Percentiles rank a stretch among this genome's conserved stretches.
phyloP scores from a whole-genome alignment of 2,329 filamentous ascomycete species.

The Ceratocystis alfenasii region DNA sequence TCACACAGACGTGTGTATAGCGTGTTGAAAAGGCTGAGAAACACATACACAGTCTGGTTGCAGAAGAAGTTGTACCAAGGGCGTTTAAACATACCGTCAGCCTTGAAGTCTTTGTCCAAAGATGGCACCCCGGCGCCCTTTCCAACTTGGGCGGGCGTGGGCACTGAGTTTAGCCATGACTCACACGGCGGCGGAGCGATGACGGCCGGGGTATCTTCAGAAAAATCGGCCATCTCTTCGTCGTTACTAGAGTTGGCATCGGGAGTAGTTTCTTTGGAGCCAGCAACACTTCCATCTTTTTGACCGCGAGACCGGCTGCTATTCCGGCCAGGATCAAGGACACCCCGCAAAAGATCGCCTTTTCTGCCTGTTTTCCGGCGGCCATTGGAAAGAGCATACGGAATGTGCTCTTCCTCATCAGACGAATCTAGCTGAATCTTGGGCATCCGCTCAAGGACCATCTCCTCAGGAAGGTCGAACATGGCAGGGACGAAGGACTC shows the following conservation, averaged over 20 bases:
- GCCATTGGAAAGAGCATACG: conserved; percentile 58
- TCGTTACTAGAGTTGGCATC: conserved; percentile 67
- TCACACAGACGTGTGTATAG: conserved; percentile 73
- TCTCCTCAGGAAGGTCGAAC: conserved; percentile 62
- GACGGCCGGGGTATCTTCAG: conserved; percentile 48
- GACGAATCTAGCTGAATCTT: conserved; percentile 59
- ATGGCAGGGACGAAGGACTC: conserved; percentile 64
- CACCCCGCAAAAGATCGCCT: conserved; percentile 69
- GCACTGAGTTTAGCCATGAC: conserved; percentile 51
- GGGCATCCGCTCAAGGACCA: conserved; percentile 52
- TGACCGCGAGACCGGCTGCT: conserved; percentile 58
- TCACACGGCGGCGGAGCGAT: conserved; percentile 37
- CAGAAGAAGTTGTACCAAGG: conserved; percentile 80
- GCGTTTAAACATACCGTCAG: conserved; percentile 68
- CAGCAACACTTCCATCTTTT: conserved; percentile 69
- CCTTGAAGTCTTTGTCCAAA: conserved; percentile 54
- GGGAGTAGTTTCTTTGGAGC: conserved; percentile 80
- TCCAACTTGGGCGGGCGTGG: conserved; percentile 42
- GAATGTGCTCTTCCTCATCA: conserved; percentile 61
- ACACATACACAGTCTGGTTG: conserved; percentile 85
- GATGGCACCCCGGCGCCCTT: conserved; percentile 36
- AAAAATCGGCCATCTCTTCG: conserved; percentile 56
- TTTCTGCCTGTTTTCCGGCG: conserved; percentile 60
- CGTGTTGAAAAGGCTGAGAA: conserved; percentile 87
- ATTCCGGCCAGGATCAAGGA: conserved; percentile 66